Base-by-base conservation (phyloP, 192 early-diverging fungal genomes). In the Coemansia sp. region DNA sequence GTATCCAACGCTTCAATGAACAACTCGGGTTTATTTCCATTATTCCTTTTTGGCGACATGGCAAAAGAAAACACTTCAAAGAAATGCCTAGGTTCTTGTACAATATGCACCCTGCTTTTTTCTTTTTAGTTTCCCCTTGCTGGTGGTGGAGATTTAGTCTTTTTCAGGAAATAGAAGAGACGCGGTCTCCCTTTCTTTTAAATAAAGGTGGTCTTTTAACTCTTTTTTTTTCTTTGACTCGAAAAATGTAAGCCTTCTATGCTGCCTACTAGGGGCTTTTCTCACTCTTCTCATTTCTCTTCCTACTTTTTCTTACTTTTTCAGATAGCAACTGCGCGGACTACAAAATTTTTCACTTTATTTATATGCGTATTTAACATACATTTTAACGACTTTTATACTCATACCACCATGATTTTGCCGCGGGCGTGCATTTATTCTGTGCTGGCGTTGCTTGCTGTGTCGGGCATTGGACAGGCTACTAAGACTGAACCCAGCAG, bases 361-460 rank as follows among this genome's bases (percentile, higher is more conserved):
- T 55, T n/a, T 55, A 34, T 55, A n/a, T 31, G 24, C 53, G 31
- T 26, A 14, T 24, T 20, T 28, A 20, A 55, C 53, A 15, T 34
- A 20, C 47, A 17, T 17, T 48, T 17, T 48, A 18, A 48, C 15
- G n/a, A 4, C 6, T 34, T 53, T 25, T 28, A 34, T 55, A 55
- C 18, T 34, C n/a, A 55, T 6, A 34, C 18, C 31, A 34, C 12
- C 34, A 61, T 61, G 60, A 23, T 51, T 61, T 48, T 46, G n/a
- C 50, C 48, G 26, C 60, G 24, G 25, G 60, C 60, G 38, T 61
- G 51, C 26, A n/a, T 61, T 24, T 61, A 51, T 21, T 17, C 51
- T 14, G 7, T 37, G 34, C 44, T 50, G 12, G 60, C 60, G 37
- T 37, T 51, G 31, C 36, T 61, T 20, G 34, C 31, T 3, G 10